Base-by-base conservation (phyloP, 2,329 filamentous ascomycete species). In the Stemphylium vesicarium region DNA sequence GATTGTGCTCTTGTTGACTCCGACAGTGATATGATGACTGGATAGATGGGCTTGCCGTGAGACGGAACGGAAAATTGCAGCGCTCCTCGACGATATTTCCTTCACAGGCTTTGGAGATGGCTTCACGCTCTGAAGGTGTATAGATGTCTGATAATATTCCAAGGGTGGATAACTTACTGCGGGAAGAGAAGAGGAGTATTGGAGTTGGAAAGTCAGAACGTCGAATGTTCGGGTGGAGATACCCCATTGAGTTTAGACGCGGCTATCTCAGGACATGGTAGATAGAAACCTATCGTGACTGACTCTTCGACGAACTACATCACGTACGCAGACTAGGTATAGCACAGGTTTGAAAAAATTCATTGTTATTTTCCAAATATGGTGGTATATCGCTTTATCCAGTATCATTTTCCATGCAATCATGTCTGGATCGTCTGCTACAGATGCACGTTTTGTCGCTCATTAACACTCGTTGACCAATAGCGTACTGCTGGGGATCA, bases 341-440 rank as follows among this genome's bases (percentile, higher is more conserved):
- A 9, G 24, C 15, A 31, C 6, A 3, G 16, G 33, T 18, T 13
- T 12, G n/a, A 50, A n/a, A 31, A 16, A 13, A 39, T 39, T 41
- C 10, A 6, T n/a, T 40, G 4, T 37, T 12, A 48, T 44, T 37
- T 18, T 29, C 33, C 40, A 43, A 42, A 22, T 24, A 24, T 44
- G 15, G 31, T 49, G 43, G 31, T 51, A 49, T 62, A 45, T 56
- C 24, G 42, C 26, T 53, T 39, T 62, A 56, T 56, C 45, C 26
- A 42, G 43, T 44, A 26, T 39, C 26, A 50, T 2, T n/a, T 26
- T 15, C 18, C 35, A 36, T 46, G 33, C 50, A 35, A 42, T 45
- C 35, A 24, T 50, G 57, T 60, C 41, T 54, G 60, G 46, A 55
- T 57, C 31, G 31, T 55, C 49, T 48, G 51, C 41, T 48, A 51